phyloP scores from a whole-genome alignment of 2,329 filamentous ascomycete species.

The Aspergillus vadensis region DNA sequence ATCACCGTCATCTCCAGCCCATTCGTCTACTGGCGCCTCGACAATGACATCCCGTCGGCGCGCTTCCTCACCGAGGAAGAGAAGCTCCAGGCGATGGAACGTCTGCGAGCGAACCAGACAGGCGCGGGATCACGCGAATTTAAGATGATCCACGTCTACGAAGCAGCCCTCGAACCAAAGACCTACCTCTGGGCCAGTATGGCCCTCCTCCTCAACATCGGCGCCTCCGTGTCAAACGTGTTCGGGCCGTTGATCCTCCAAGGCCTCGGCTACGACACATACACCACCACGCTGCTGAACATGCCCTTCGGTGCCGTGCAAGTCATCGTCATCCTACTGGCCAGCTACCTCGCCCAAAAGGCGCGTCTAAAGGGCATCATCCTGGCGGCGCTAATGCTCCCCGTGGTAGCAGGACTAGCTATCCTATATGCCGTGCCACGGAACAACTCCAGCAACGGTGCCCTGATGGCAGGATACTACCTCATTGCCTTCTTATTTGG shows the following conservation, averaged over 20 bases:
- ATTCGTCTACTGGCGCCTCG: slow-evolving; percentile 61
- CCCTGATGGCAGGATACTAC: slow-evolving; percentile 64
- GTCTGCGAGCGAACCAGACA: slow-evolving; percentile 54
- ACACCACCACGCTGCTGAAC: slow-evolving; percentile 61
- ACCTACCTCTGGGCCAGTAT: slow-evolving; percentile 63
- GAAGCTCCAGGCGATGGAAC: slow-evolving; percentile 50
- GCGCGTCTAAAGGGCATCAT: slow-evolving; percentile 60
- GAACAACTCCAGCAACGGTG: slow-evolving; percentile 43
- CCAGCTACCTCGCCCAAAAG: slow-evolving; percentile 61
- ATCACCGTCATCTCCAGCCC: slow-evolving; percentile 62
- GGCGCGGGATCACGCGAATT: slow-evolving; percentile 50
- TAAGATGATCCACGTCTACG: slow-evolving; percentile 48
- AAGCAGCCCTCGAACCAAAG: slow-evolving; percentile 49
- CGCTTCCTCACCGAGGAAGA: slow-evolving; percentile 52
- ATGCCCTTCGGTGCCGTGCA: slow-evolving; percentile 69
- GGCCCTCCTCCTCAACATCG: slow-evolving; percentile 65
- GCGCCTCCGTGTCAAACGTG: slow-evolving; percentile 63
- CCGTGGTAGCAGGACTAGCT: slow-evolving; percentile 60
- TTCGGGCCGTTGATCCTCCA: slow-evolving; percentile 66
- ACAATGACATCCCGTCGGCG: slow-evolving; percentile 57
- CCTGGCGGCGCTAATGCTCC: slow-evolving; percentile 57
- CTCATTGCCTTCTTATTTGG: slow-evolving; percentile 67
- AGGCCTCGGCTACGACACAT: slow-evolving; percentile 62
- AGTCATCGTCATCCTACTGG: slow-evolving; percentile 59
- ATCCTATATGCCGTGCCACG: slow-evolving; percentile 59